phyloP scores from a whole-genome alignment of 2,329 filamentous ascomycete genomes.

The Aspergillus nomiae region DNA sequence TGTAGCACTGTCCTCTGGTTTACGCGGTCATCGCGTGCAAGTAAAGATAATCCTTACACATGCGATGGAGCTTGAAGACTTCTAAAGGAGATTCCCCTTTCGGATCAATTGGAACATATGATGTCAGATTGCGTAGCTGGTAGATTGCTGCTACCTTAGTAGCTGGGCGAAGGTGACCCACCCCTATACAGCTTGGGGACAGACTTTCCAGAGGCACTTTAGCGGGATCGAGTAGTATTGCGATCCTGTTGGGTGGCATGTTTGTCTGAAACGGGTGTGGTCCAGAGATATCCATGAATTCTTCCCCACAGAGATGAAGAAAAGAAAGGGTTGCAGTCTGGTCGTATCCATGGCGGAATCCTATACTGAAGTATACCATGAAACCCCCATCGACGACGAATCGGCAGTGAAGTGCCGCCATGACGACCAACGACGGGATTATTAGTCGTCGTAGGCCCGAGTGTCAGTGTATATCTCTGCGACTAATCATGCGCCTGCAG shows the following conservation, averaged over 20 bases:
- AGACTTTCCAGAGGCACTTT: background rate
- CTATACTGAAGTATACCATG: background rate
- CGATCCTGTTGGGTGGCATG: background rate
- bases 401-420: slow-evolving; percentile 5
- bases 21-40: background rate
- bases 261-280: background rate
- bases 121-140: slow-evolving; percentile 3
- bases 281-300: background rate
- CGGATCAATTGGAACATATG: background rate
- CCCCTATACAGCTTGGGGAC: background rate
- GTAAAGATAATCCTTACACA: background rate
- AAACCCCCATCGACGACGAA: background rate
- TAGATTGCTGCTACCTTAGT: background rate
- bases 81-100: background rate
- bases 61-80: background rate
- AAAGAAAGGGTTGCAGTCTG: background rate
- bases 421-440: background rate
- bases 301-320: background rate
- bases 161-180: background rate
- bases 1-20: background rate
- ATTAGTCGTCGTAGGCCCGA: background rate
- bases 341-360: background rate
- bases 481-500: slow-evolving; percentile 19
- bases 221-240: background rate
- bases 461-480: slow-evolving; percentile 12